Conservation (phyloP, 208 protist genomes). For the Wallacemonas collosoma region DNA sequence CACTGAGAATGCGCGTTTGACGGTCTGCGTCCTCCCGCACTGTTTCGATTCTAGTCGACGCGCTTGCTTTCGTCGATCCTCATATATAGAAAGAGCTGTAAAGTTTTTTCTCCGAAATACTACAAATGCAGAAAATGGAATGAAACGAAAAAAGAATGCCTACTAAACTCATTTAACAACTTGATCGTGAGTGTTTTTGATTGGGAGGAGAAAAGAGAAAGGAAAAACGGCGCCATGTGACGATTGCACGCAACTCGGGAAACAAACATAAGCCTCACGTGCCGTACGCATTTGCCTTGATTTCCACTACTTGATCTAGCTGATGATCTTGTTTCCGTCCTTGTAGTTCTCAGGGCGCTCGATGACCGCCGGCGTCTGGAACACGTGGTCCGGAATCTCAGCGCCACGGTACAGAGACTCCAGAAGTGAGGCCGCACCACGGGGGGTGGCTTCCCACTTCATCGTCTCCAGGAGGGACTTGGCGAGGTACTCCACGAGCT, state of each 20-base stretch:
- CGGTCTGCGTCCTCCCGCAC: too few relatives aligned
- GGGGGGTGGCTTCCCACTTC: constrained; percentile 88
- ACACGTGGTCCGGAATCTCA: constrained; percentile 90
- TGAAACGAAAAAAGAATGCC: constrained; percentile 20
- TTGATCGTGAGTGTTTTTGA: constrained; percentile 2
- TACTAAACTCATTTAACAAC: constrained; percentile 20
- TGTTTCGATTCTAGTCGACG: too few relatives aligned
- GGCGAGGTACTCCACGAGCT: constrained; percentile 86
- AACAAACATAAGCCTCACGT: neutral
- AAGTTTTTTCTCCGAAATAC: constrained; percentile 11
- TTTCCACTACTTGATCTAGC: constrained; percentile 32
- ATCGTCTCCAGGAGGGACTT: constrained; percentile 87
- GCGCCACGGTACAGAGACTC: constrained; percentile 90
- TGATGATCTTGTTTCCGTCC: constrained; percentile 75
- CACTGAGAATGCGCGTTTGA: too few relatives aligned
- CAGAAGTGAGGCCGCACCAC: constrained; percentile 83
- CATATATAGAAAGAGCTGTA: neutral
- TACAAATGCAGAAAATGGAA: constrained; percentile 21
- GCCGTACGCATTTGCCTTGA: neutral
- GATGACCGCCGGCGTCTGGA: constrained; percentile 88
- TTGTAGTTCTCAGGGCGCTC: constrained; percentile 81
- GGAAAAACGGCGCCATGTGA: neutral
- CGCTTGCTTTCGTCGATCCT: too few relatives aligned
- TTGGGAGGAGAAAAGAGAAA: constrained; percentile 21
- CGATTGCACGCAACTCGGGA: neutral